Evolutionary conservation across 2,329 filamentous ascomycete genomes (phyloP), one percentile per base, ranked within the genome.

Genomic region (Amylocarpus encephaloides): DNA sequence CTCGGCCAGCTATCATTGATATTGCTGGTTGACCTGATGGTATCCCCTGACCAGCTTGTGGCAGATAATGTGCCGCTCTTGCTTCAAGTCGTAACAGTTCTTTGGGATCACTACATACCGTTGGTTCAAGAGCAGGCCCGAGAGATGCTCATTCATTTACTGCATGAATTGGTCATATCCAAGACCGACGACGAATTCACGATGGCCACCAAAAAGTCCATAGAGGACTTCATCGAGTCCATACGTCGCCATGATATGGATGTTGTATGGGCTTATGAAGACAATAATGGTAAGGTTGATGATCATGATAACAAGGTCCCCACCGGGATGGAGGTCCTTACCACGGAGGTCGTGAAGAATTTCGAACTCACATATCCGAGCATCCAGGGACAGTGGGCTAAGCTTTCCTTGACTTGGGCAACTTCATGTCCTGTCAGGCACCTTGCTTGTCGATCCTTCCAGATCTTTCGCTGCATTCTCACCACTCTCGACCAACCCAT

Each of bases 61-160:
- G 75, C 82, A 15, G 88, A 95, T 42, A 87, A 86, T 59, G 79
- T 97, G 2, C 89, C 92, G 1, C 78, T 95, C 22, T 73, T 98
- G 16, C 73, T 98, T 12, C 93, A 98, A 67, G 88, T 95, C 7
- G 85, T 96, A 5, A 84, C 92, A 11, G 89, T 97, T 3, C 78
- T 97, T 1, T 98, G 93, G 93, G 94, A 98, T 66, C 92, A 97
- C 63, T 96, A 98, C 63, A 95, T 88, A 1, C 83, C 88, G 2
- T 79, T 96, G 10, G 93, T 98, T 1, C 92, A 97, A 67, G 93
- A 97, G 59, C 92, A 98, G 67, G 91, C 94, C 29, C 83, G 91
- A 43, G 93, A 98, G 68, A 95, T 98, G 91, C 79, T 98, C 13
- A 91, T 98, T 1, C 93, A 98, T 71, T 77, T 98, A 15, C 94